Evolutionary conservation across 495 filamentous ascomycete species (phyloP), one percentile per base, ranked within the genome.

Genomic region (Pseudomonodictys pantanalensis): DNA sequence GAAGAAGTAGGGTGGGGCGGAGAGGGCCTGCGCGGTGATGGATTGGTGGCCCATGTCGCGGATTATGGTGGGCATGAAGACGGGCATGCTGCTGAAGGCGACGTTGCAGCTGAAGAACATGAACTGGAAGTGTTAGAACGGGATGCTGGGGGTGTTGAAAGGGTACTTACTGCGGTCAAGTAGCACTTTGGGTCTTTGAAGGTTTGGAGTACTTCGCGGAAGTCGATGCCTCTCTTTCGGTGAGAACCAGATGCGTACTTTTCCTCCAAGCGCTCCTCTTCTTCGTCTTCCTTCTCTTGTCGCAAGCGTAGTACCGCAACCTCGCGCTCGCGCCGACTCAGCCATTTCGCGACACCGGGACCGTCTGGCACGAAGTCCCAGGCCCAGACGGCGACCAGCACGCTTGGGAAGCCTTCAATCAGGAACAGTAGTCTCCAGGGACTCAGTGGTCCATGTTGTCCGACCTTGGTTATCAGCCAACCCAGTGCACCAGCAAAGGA

Each of bases 361-460:
- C 80, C 79, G 65, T 93, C 89, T 0, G 90, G 90, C 42, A 95
- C 73, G 54, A 79, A 81, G 59, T 83, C 85, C 70, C 78, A 95
- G 2, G 86, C 83, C 43, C 87, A 62, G 25, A 85, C 54, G 0
- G 87, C 85, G 6, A 89, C 77, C 2, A 85, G 29, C 29, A 90
- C 75, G 2, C 83, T 86, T 1, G 91, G 91, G 2, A 90, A 66
- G 2, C 91, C 91, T 73, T 96, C 91, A 3, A 92, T 83, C 2
- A 95, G 76, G 70, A 96, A 93, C 18, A 96, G 72, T 1, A 95
- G 72, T 26, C 88, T 79, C 91, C 91, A 96, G 49, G 82, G 87
- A 0, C 85, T 79, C 25, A 95, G 72, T 30, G 58, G 58, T 9
- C 53, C 88, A 7, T 78, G 68, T 1, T 85, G 76, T 64, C 86